Percentiles rank a stretch among this genome's conserved stretches.
These are phyloP conservation scores for Ruellia speciosa DNA, from an alignment of 305 asterid species.

Conservation along the genomic window DNA sequence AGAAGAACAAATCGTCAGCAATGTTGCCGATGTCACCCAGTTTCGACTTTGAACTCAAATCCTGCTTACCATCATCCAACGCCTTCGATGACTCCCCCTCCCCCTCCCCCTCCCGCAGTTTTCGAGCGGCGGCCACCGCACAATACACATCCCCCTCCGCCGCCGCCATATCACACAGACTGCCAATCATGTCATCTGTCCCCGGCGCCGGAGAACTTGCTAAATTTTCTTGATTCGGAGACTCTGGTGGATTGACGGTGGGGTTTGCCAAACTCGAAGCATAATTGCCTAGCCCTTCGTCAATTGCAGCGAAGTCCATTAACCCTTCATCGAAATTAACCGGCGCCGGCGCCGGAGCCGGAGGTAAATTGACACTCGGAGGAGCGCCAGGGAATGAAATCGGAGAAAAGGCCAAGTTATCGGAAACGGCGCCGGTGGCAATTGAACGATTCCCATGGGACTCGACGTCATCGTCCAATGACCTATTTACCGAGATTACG, in stretches of 20 bases:
- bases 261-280: conserved; percentile 11
- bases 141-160: conserved; percentile 38
- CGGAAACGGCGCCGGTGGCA: neutral
- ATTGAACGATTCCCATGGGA: conserved; percentile 1
- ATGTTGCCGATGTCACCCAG: conserved; percentile 30
- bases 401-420: conserved; percentile 23
- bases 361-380: neutral
- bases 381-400: conserved; percentile 18
- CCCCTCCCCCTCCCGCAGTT: conserved; percentile 23
- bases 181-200: conserved; percentile 1
- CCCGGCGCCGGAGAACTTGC: conserved; percentile 18
- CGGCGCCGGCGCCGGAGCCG: conserved; percentile 21
- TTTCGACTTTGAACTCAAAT: conserved; percentile 8
- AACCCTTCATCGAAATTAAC: neutral
- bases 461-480: conserved; percentile 37
- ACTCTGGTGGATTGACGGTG: conserved; percentile 12
- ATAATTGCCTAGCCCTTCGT: neutral
- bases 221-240: conserved; percentile 4
- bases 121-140: conserved; percentile 28
- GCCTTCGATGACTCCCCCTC: conserved; percentile 20
- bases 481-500: conserved; percentile 33
- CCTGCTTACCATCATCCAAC: conserved; percentile 25
- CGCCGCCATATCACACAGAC: neutral
- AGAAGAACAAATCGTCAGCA: conserved; percentile 62
- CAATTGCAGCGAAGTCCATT: conserved; percentile 1